A percentile compares a stretch with the other conserved stretches of the same genome.
Conservation (phyloP, 1,139 yeast genomes). For the Kazachstania sp. region DNA sequence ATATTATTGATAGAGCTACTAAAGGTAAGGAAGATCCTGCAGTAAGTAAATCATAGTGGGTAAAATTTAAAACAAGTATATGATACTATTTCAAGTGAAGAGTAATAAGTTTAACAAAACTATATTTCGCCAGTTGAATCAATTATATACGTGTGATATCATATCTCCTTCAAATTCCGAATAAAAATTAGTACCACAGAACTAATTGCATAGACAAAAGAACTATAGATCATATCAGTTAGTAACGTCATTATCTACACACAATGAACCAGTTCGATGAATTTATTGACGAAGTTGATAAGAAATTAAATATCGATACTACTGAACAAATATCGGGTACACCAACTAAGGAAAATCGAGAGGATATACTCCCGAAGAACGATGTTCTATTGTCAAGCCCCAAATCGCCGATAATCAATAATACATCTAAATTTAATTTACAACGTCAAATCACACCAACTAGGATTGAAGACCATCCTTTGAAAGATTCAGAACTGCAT, state of each 20-base stretch:
- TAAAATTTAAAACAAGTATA: too few relatives aligned
- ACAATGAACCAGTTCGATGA: constrained; percentile 22
- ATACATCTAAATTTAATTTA: constrained; percentile 4
- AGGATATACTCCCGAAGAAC: not conserved
- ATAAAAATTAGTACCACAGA: too few relatives aligned
- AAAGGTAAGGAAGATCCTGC: not conserved
- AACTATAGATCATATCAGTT: too few relatives aligned
- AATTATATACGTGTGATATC: too few relatives aligned
- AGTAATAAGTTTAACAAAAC: too few relatives aligned
- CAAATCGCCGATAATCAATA: constrained; percentile 4
- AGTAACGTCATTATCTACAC: too few relatives aligned
- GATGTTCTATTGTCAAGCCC: constrained; percentile 1
- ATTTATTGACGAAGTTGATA: constrained; percentile 23
- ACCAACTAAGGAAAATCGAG: not conserved
- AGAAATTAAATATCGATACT: constrained; percentile 20
- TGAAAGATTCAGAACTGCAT: not conserved
- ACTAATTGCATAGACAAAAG: too few relatives aligned
- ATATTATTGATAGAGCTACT: not conserved
- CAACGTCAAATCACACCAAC: constrained; percentile 11
- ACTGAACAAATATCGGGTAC: constrained; percentile 12
- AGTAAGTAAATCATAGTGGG: too few relatives aligned
- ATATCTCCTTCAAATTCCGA: too few relatives aligned
- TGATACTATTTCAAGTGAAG: too few relatives aligned
- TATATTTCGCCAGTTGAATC: too few relatives aligned
- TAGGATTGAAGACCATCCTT: constrained; percentile 13